These are phyloP conservation scores for Brassica cretica DNA, from an alignment of 345 rosid genomes.

Conservation along the genomic window DNA sequence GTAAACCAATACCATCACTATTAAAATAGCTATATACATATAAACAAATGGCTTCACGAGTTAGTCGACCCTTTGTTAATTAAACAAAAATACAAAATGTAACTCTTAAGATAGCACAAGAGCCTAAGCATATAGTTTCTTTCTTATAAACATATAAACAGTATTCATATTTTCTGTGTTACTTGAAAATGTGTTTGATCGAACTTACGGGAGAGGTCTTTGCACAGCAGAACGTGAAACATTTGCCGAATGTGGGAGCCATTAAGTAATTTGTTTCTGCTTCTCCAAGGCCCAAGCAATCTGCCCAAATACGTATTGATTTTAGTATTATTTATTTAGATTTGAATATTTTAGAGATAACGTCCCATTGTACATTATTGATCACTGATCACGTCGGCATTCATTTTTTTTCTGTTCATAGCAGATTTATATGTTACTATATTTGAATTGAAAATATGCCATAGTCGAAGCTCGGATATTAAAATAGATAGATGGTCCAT, in stretches of 20 bases:
- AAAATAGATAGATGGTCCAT: neutral
- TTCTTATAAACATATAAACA: neutral
- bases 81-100: no score
- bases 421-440: neutral
- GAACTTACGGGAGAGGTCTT: constrained; percentile 25
- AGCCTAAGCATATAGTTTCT: no score
- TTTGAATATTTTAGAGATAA: neutral
- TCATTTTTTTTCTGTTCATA: neutral
- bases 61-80: no score
- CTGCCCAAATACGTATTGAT: neutral
- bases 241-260: constrained; percentile 37
- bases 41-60: no score
- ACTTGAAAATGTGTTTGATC: neutral
- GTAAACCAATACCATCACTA: no score
- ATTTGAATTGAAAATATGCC: neutral
- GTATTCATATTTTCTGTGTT: neutral
- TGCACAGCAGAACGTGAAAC: constrained; percentile 34
- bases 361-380: neutral
- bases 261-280: neutral
- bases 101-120: no score
- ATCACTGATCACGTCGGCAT: neutral
- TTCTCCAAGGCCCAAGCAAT: constrained; percentile 1
- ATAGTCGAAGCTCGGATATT: constrained; percentile 12
- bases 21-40: no score
- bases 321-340: neutral